Evolutionary conservation across 345 rosid genomes (phyloP).

Genomic region (Diplotaxis tenuifolia): DNA sequence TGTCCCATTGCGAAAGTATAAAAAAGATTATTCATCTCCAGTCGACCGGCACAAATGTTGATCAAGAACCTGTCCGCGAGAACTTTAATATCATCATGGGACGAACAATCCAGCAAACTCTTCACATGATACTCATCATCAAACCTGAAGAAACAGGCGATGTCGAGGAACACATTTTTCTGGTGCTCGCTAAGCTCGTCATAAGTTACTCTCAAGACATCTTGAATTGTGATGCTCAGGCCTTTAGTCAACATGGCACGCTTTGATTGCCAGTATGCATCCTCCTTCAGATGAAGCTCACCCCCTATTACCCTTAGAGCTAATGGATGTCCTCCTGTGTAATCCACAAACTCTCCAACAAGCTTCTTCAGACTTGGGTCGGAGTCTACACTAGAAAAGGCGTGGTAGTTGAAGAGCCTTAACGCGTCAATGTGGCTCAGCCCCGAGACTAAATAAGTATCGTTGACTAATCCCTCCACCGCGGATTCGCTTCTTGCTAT

Average conservation of each 20-base stretch:
- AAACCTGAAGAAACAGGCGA: conserved; percentile 38
- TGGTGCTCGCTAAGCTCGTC: conserved; percentile 16
- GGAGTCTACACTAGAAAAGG: background rate
- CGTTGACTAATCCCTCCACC: background rate
- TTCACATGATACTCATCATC: background rate
- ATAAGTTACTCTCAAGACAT: conserved; percentile 22
- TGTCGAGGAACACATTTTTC: conserved; percentile 36
- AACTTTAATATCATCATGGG: background rate
- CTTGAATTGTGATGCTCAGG: conserved; percentile 15
- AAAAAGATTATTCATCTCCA: conserved; percentile 34
- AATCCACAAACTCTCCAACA: conserved; percentile 8
- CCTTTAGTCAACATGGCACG: background rate
- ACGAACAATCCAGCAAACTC: conserved; percentile 15
- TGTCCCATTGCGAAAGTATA: conserved; percentile 31
- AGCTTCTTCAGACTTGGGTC: conserved; percentile 1
- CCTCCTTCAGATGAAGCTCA: background rate
- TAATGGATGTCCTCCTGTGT: conserved; percentile 37
- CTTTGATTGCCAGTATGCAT: conserved; percentile 22
- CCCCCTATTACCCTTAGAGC: conserved; percentile 36
- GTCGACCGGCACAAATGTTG: background rate
- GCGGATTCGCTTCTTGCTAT: conserved; percentile 14
- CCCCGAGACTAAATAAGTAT: conserved; percentile 7
- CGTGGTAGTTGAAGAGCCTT: background rate
- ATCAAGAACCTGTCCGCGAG: conserved; percentile 35
- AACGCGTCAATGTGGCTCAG: conserved; percentile 13